Evolutionary conservation across 768 basidiomycete species (phyloP).

Genomic region (Lactarius quietus): DNA sequence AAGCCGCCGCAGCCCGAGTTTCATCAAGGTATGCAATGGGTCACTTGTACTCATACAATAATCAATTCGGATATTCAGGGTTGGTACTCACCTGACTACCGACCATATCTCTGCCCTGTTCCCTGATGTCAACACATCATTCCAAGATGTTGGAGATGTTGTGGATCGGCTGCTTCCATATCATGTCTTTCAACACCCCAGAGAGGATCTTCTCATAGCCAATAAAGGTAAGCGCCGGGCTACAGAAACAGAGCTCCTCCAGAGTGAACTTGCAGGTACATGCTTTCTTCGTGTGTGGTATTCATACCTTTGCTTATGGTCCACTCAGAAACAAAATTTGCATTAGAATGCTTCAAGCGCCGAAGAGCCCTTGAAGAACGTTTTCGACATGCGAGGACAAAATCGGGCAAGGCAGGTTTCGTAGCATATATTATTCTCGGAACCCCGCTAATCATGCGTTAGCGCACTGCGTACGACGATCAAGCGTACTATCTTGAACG

Average conservation of each 20-base stretch:
- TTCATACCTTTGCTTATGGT: background rate
- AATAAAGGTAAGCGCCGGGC: conserved; percentile 66
- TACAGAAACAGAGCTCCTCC: conserved; percentile 38
- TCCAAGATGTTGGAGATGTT: conserved; percentile 56
- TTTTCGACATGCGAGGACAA: conserved; percentile 52
- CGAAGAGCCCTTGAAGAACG: conserved; percentile 52
- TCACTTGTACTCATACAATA: background rate
- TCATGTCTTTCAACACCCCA: conserved; percentile 74
- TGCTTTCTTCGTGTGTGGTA: conserved; percentile 1
- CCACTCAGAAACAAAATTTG: conserved; percentile 63
- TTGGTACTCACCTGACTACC: conserved; percentile 50
- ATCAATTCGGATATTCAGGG: conserved; percentile 35
- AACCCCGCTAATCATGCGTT: conserved; percentile 9
- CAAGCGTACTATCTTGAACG: conserved; percentile 65
- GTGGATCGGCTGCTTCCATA: conserved; percentile 74
- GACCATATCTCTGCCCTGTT: conserved; percentile 61
- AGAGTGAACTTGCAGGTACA: conserved; percentile 53
- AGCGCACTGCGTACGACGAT: conserved; percentile 60
- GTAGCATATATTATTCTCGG: background rate
- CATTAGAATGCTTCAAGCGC: conserved; percentile 61
- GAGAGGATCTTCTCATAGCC: conserved; percentile 50
- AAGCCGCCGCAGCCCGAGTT: conserved; percentile 19
- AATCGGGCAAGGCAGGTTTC: conserved; percentile 51
- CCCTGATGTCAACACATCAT: conserved; percentile 70
- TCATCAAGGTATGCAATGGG: conserved; percentile 17